Evolutionary conservation across 116 monocot genomes (phyloP).

Genomic region (Papilionanthe hybrid): DNA sequence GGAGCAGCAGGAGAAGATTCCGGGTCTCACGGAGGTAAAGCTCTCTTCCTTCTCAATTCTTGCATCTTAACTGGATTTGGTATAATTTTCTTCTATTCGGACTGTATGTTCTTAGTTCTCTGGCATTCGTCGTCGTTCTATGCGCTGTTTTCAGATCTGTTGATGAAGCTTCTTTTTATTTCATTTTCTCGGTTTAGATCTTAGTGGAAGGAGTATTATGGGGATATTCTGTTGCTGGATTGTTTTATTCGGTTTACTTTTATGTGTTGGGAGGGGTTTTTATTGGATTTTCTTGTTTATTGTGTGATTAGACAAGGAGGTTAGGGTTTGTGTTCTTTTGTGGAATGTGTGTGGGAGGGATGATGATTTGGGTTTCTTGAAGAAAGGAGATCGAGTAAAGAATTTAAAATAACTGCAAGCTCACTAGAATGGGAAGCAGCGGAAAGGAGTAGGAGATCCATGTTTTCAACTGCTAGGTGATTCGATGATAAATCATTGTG

Average conservation of each 20-base stretch:
- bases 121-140: background rate
- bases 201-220: background rate
- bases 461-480: background rate
- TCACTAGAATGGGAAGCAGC: background rate
- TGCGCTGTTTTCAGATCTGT: background rate
- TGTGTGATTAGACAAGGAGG: background rate
- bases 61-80: background rate
- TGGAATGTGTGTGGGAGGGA: background rate
- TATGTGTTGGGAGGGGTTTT: background rate
- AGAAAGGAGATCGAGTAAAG: background rate
- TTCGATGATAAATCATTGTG: too few relatives aligned
- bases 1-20: constrained; percentile 4
- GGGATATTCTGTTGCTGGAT: background rate
- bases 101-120: background rate
- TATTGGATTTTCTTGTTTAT: background rate
- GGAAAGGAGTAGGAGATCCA: background rate
- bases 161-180: background rate
- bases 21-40: constrained; percentile 10
- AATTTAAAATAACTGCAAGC: background rate
- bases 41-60: background rate
- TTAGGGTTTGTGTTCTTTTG: background rate
- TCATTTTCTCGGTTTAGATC: background rate
- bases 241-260: background rate
- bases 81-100: background rate
- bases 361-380: background rate